These are phyloP conservation scores for Rosellinia necatrix DNA, from an alignment of 2,329 filamentous ascomycete species.

Conservation along the genomic window DNA sequence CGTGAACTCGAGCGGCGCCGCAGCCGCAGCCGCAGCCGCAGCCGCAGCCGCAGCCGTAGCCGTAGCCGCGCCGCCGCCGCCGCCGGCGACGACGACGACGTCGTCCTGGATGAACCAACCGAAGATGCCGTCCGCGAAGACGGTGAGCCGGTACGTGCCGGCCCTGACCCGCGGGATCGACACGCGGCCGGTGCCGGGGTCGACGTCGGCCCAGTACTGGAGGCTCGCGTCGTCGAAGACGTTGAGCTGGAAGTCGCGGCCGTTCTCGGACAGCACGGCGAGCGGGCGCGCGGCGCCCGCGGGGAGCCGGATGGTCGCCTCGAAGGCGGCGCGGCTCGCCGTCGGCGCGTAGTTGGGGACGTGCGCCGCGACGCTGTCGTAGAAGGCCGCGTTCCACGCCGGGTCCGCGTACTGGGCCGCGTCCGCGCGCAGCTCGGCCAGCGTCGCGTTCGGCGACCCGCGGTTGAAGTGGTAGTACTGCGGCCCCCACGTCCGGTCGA, in stretches of 20 bases:
- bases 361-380: constrained; percentile 56
- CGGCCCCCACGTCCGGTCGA: constrained; percentile 68
- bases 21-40: not conserved
- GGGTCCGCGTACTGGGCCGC: constrained; percentile 56
- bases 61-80: not conserved
- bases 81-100: constrained; percentile 34
- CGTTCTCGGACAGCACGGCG: constrained; percentile 58
- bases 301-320: constrained; percentile 57
- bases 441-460: constrained; percentile 50
- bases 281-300: constrained; percentile 55
- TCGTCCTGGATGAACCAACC: constrained; percentile 62
- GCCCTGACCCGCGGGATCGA: constrained; percentile 59
- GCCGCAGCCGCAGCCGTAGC: not conserved
- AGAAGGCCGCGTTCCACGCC: constrained; percentile 63
- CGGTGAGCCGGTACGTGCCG: constrained; percentile 64
- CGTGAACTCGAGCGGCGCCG: not conserved
- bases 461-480: constrained; percentile 68
- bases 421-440: constrained; percentile 57
- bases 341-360: constrained; percentile 56
- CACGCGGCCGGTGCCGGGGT: constrained; percentile 43
- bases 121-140: constrained; percentile 67
- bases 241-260: constrained; percentile 63
- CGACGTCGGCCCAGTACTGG: constrained; percentile 65
- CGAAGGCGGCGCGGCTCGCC: constrained; percentile 54
- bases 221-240: constrained; percentile 56